phyloP scores from a whole-genome alignment of 371 early-diverging fungal species.

The Mucor piriformis region DNA sequence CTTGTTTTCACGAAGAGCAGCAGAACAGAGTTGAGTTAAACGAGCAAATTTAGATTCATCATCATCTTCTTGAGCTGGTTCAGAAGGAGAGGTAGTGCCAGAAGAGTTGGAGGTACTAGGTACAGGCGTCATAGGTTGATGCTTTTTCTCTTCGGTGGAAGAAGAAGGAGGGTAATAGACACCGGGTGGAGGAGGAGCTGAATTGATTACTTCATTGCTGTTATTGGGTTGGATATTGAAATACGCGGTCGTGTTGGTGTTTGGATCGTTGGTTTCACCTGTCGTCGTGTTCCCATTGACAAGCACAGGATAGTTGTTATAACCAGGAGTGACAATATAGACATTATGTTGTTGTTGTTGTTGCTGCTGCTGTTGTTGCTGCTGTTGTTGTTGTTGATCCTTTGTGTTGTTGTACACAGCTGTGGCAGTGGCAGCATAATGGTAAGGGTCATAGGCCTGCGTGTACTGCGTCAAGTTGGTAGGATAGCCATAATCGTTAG shows the following conservation, averaged over 20 bases:
- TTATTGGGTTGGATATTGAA: not conserved
- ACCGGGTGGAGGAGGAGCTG: not conserved
- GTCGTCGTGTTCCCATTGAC: constrained; percentile 26
- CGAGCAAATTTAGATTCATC: constrained; percentile 40
- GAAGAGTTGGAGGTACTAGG: constrained; percentile 48
- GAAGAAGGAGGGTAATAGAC: constrained; percentile 1
- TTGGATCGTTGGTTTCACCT: constrained; percentile 7
- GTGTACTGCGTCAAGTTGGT: constrained; percentile 20
- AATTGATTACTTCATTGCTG: not conserved
- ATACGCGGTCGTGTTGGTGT: not conserved
- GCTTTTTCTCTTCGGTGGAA: constrained; percentile 7
- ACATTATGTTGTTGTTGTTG: not conserved
- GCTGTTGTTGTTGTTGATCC: not conserved
- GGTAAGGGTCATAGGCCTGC: constrained; percentile 7
- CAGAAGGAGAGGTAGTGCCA: constrained; percentile 40
- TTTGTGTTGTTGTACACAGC: constrained; percentile 6
- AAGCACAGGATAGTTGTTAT: constrained; percentile 29
- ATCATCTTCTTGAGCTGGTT: constrained; percentile 33
- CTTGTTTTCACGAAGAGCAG: constrained; percentile 37
- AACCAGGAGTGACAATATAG: constrained; percentile 29
- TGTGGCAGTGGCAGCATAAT: not conserved
- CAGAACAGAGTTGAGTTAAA: constrained; percentile 48
- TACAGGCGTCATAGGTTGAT: constrained; percentile 39
- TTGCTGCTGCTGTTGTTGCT: not conserved
- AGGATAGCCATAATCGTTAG: constrained; percentile 12